Evolutionary conservation across 2,329 filamentous ascomycete genomes (phyloP).

Genomic region (Verticillium klebahnii): DNA sequence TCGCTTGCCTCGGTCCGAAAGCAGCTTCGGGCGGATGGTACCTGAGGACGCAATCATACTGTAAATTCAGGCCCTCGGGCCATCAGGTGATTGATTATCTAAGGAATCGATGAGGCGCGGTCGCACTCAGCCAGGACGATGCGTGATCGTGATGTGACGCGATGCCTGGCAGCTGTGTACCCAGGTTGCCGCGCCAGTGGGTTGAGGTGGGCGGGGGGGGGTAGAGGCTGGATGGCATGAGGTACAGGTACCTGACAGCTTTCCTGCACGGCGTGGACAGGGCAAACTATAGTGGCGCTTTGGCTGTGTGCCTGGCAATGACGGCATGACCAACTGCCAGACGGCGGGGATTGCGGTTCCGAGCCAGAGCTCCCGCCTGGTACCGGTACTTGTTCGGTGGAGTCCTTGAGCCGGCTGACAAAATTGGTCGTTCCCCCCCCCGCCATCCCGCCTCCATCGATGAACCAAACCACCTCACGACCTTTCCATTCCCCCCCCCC

Average conservation of each 20-base stretch:
- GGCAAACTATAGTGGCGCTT: constrained; percentile 4
- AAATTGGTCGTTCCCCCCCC: constrained; percentile 13
- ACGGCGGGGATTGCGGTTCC: background rate
- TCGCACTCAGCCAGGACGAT: background rate
- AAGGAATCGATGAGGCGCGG: background rate
- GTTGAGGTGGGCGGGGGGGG: background rate
- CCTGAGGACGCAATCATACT: no score
- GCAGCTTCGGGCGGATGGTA: no score
- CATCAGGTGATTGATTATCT: background rate
- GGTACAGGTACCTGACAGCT: background rate
- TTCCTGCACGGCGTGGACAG: background rate
- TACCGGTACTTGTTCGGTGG: constrained; percentile 14
- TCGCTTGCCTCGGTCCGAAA: no score
- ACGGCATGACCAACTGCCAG: background rate
- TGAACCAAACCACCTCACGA: background rate
- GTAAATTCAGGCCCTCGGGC: background rate
- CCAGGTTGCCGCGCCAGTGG: constrained; percentile 1
- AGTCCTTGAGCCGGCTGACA: constrained; percentile 15
- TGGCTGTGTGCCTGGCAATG: background rate
- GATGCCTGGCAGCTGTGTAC: background rate
- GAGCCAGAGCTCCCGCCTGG: constrained; percentile 4
- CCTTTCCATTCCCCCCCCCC: constrained; percentile 3
- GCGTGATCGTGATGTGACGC: background rate
- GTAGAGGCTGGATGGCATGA: background rate
- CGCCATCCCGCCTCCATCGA: constrained; percentile 14